phyloP scores from a whole-genome alignment of 2,329 filamentous ascomycete species.

The Aspergillus awamori region DNA sequence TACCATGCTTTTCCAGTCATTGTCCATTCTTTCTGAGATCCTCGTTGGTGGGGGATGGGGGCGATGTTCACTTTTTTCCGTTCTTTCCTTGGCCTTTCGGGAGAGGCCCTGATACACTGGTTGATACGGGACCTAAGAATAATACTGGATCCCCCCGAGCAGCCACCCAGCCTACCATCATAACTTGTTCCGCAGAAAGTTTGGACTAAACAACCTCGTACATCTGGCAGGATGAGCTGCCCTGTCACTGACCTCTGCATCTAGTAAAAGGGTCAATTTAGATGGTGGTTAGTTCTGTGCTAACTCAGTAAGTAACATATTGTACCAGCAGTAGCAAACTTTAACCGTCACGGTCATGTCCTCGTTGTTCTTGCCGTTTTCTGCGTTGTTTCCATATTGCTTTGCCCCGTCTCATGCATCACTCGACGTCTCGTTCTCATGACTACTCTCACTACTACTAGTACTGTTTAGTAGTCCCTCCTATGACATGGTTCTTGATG shows the following conservation, averaged over 20 bases:
- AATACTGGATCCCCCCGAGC: not conserved
- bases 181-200: not conserved
- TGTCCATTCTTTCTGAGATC: not conserved
- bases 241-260: not conserved
- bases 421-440: not conserved
- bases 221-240: constrained; percentile 7
- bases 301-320: no score
- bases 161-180: not conserved
- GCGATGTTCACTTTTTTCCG: not conserved
- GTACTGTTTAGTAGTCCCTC: no score
- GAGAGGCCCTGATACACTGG: not conserved
- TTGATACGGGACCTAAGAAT: not conserved
- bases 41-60: constrained; percentile 1
- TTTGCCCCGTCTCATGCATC: not conserved
- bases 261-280: not conserved
- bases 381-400: no score
- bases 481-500: no score
- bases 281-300: no score
- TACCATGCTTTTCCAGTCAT: not conserved
- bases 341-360: not conserved
- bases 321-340: no score
- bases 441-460: no score
- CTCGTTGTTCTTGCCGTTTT: not conserved
- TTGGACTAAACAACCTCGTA: not conserved
- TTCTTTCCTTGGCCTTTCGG: not conserved